phyloP scores from a whole-genome alignment of 1,139 yeast genomes.

The Nakaseomyces nivariensis region DNA sequence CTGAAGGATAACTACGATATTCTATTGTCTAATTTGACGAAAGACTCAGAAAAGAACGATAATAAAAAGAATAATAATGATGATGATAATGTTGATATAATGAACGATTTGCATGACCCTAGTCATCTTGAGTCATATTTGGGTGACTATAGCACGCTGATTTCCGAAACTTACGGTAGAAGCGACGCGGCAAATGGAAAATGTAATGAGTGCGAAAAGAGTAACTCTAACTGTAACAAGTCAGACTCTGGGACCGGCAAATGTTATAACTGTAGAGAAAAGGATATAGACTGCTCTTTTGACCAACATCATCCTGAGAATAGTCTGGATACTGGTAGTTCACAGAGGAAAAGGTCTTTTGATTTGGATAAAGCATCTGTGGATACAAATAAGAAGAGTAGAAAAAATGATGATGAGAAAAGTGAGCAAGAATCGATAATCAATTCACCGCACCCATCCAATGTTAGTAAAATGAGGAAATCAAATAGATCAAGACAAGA shows the following conservation, averaged over 20 bases:
- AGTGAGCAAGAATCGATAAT: background rate
- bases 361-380: background rate
- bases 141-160: background rate
- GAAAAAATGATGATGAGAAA: background rate
- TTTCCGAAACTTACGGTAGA: background rate
- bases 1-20: constrained; percentile 21
- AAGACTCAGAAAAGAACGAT: constrained; percentile 3
- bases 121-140: background rate
- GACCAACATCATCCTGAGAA: background rate
- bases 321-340: background rate
- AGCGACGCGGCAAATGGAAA: background rate
- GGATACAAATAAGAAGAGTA: background rate
- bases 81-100: background rate
- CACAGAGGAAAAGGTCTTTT: background rate
- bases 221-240: background rate
- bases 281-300: background rate
- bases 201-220: background rate
- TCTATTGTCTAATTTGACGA: constrained; percentile 16
- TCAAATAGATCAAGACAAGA: background rate
- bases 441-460: background rate
- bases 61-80: background rate
- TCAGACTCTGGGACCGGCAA: background rate
- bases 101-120: background rate
- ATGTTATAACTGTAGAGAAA: background rate
- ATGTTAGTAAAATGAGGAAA: background rate